A percentile compares a stretch with the other conserved stretches of the same genome.
phyloP scores from a whole-genome alignment of 768 basidiomycete genomes.

The Leucocoprinus leucothites region DNA sequence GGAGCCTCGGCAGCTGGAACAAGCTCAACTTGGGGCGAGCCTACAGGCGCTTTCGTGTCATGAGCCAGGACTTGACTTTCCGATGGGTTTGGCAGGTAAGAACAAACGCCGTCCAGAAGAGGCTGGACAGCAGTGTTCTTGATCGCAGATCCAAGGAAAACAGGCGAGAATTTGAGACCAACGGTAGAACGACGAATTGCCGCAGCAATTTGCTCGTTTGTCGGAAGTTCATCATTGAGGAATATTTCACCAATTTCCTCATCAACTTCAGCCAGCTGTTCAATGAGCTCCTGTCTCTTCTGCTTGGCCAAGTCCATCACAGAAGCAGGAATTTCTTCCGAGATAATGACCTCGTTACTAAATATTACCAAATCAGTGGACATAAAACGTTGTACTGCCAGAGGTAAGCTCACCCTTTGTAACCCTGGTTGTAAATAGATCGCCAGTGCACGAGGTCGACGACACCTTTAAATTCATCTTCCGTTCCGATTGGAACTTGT shows the following conservation, averaged over 20 bases:
- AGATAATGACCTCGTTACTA: constrained; percentile 75
- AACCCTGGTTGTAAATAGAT: constrained; percentile 90
- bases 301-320: constrained; percentile 71
- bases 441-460: constrained; percentile 95
- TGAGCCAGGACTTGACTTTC: constrained; percentile 79
- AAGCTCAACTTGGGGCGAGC: constrained; percentile 68
- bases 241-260: constrained; percentile 92
- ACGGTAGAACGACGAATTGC: constrained; percentile 91
- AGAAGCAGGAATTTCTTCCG: constrained; percentile 82
- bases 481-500: constrained; percentile 91
- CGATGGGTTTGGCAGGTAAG: constrained; percentile 89
- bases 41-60: constrained; percentile 66
- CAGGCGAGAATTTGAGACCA: constrained; percentile 88
- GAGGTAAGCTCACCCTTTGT: constrained; percentile 73
- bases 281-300: constrained; percentile 90
- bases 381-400: neutral
- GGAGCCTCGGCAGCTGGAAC: constrained; percentile 83
- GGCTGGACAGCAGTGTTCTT: constrained; percentile 97
- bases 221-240: constrained; percentile 79
- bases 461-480: constrained; percentile 85
- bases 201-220: constrained; percentile 65
- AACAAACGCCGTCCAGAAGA: constrained; percentile 89
- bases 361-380: constrained; percentile 20
- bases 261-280: constrained; percentile 94
- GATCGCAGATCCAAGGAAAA: constrained; percentile 95